Base-by-base conservation (phyloP, 257 asterid species). In the Cynanchum wilfordii region DNA sequence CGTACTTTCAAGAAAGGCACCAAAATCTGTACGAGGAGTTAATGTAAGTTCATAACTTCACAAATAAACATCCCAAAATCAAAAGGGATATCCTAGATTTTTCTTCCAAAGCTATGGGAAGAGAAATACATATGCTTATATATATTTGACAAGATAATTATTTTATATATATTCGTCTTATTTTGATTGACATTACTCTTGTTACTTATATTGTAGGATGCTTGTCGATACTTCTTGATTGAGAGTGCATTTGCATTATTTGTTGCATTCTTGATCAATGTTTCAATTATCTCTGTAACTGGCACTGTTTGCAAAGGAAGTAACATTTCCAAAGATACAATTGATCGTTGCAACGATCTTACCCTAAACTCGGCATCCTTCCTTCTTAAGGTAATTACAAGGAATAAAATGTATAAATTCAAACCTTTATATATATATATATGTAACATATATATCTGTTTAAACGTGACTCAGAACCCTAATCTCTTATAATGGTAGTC, bases 291-390 rank as follows among this genome's bases (percentile, higher is more conserved):
- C 22, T 84, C 97, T 10, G 98, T 94, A 0, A 82, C 97, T 0
- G 98, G 90, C 15, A 80, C 96, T 1, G 97, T 94, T 79, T 94
- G 98, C 58, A 69, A 59, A 1, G 88, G 77, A 22, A 45, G 70
- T n/a, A 40, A 84, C 66, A 68, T 89, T 42, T 75, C 91, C 0
- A 0, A 56, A 10, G 84, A 85, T 0, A 70, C 82, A 27, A 10
- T 65, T 16, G 83, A 88, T 19, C 81, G 72, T 24, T 94, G 98
- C 79, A 84, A 57, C 15, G 89, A 91, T 56, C 76, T 94, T 55
- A 87, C 97, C 2, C 90, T 94, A 42, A 87, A 94, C 45, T 87
- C 96, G 45, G 98, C 98, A 24, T 88, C 98, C 33, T 94, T 94
- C 76, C 91, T 91, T 52, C 93, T 94, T 72, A 88, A 91, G 96